Conservation (phyloP, 2,329 filamentous ascomycete species). For the Alternaria conjuncta region DNA sequence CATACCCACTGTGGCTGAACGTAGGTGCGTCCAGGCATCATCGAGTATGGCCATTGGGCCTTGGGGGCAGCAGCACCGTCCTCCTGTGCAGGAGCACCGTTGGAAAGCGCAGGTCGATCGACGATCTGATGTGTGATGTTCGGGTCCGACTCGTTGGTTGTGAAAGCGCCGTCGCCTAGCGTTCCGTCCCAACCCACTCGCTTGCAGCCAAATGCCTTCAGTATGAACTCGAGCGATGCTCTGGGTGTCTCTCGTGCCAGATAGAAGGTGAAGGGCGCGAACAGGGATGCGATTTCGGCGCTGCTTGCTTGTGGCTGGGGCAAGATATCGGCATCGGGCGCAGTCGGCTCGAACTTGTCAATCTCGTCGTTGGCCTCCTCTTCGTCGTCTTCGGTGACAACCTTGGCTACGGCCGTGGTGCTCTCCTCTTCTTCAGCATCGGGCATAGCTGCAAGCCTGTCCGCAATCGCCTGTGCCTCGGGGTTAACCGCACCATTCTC, state of each 20-base stretch:
- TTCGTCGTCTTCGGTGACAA: conserved; percentile 31
- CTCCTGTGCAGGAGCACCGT: conserved; percentile 48
- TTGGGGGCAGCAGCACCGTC: conserved; percentile 53
- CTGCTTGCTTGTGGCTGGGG: conserved; percentile 75
- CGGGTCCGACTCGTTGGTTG: conserved; percentile 83
- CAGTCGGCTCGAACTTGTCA: conserved; percentile 89
- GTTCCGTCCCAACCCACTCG: conserved; percentile 93
- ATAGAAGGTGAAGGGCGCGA: conserved; percentile 88
- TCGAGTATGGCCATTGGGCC: conserved; percentile 64
- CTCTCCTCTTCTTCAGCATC: conserved; percentile 51
- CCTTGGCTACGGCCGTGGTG: conserved; percentile 15
- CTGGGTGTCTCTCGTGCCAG: conserved; percentile 92
- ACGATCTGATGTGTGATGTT: conserved; percentile 96
- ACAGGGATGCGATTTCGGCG: conserved; percentile 75
- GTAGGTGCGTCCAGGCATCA: conserved; percentile 90
- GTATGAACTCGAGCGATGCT: conserved; percentile 87
- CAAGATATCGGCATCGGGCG: conserved; percentile 83
- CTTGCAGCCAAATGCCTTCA: conserved; percentile 94
- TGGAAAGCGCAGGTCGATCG: conserved; percentile 76
- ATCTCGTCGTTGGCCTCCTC: conserved; percentile 61
- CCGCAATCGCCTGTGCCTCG: conserved; percentile 57
- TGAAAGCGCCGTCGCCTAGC: conserved; percentile 90
- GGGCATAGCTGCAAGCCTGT: conserved; percentile 50
- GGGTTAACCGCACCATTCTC: conserved; percentile 42
- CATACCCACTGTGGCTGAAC: conserved; percentile 98